Conservation (phyloP, 2,329 filamentous ascomycete species). For the Diaporthe sp. region DNA sequence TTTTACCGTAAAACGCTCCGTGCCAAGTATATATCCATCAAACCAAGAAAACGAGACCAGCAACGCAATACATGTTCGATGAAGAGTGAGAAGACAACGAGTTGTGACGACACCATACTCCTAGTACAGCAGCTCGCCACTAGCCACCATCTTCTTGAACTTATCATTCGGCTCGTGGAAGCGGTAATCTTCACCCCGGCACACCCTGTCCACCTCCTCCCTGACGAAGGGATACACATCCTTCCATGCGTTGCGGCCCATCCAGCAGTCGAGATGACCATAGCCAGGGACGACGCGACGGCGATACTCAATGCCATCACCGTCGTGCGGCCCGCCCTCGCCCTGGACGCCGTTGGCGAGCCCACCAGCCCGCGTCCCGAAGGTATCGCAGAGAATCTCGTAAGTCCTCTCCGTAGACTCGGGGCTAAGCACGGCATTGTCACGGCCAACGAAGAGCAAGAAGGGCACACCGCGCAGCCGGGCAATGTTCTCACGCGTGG, state of each 20-base stretch:
- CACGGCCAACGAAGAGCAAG: conserved; percentile 66
- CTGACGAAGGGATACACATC: conserved; percentile 70
- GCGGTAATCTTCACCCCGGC: conserved; percentile 54
- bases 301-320: conserved; percentile 58
- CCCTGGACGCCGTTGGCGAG: conserved; percentile 20
- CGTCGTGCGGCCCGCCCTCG: conserved; percentile 40
- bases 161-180: conserved; percentile 59
- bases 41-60: background rate
- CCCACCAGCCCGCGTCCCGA: conserved; percentile 53
- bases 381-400: conserved; percentile 63
- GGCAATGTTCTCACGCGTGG: conserved; percentile 62
- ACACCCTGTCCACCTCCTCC: conserved; percentile 67
- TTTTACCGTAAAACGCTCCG: background rate
- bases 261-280: conserved; percentile 73
- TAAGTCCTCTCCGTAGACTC: conserved; percentile 67
- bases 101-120: background rate
- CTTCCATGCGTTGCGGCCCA: conserved; percentile 69
- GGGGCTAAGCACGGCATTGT: conserved; percentile 68
- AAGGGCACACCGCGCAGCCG: conserved; percentile 67
- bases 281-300: conserved; percentile 68
- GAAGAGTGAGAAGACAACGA: background rate
- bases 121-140: conserved; percentile 55
- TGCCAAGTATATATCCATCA: background rate
- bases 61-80: background rate
- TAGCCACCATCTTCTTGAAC: conserved; percentile 56